Base-by-base conservation (phyloP, 768 basidiomycete genomes). In the Pleurotus tuber-regium region DNA sequence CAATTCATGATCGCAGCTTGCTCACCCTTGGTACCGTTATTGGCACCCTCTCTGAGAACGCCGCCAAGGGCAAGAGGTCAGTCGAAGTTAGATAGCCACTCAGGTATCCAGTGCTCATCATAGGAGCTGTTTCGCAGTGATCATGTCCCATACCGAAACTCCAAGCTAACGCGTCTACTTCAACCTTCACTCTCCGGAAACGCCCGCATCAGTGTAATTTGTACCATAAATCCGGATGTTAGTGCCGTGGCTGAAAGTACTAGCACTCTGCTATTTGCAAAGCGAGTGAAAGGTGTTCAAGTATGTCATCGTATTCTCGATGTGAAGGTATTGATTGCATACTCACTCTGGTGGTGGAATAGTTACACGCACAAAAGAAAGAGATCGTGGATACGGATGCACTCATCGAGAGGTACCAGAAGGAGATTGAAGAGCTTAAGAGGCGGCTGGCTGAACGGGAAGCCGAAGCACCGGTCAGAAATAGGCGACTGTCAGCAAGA, bases 181-280 rank as follows among this genome's bases (percentile, higher is more conserved):
- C 95, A 98, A 66, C 94, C 96, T 1, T 98, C 94, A 0, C 76
- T 99, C 1, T 89, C 93, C 0, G 96, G 96, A 1, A 92, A 98
- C 64, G 95, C 96, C 18, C 84, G 93, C 6, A 95, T 99, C 48
- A 93, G 91, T 35, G 95, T 99, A 12, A 87, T 98, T 47, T 97
- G 95, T 66, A 98, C 96, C 0, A 81, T 98, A 63, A 96, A 95
- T 61, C 93, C 96, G 0, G 90, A 94, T 43, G 65, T 75, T 1
- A 69, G 73, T 41, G 93, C 93, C 14, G 75, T 95, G 4, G 74
- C 83, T 6, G 96, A 98, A 70, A 91, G 86, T 5, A 84, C 85
- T 47, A 92, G 87, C 56, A 99, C 96, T 0, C 72, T 98, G 16
- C 81, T 86, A 33, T 98, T 99, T 62, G 96, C 96, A 2, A 87